Conservation (phyloP, 2,329 filamentous ascomycete species). For the Colletotrichum chrysophilum region DNA sequence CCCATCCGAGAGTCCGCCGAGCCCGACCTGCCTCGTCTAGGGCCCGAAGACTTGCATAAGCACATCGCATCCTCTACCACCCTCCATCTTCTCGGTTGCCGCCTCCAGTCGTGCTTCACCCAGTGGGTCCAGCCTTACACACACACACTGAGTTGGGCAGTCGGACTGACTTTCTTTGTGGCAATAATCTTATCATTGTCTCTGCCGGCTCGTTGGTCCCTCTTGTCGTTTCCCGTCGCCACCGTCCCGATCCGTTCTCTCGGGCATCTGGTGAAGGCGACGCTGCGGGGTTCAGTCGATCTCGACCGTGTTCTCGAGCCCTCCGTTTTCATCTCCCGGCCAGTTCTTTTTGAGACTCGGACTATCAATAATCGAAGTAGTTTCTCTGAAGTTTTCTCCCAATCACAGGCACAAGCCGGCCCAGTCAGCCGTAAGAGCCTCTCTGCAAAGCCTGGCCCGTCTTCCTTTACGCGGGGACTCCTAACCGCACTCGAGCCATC, state of each 20-base stretch:
- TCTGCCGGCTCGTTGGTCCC: background rate
- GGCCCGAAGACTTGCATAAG: conserved; percentile 8
- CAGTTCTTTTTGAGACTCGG: background rate
- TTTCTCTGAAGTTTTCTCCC: too few species aligned
- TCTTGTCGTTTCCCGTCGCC: background rate
- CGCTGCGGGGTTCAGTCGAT: background rate
- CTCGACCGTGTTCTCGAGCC: background rate
- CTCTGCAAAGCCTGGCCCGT: too few species aligned
- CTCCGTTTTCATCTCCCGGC: background rate
- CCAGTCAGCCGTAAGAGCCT: too few species aligned
- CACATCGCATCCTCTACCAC: background rate
- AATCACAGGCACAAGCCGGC: too few species aligned
- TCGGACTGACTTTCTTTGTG: background rate
- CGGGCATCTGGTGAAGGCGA: background rate
- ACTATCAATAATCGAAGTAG: background rate
- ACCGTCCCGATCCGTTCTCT: background rate
- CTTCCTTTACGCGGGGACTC: too few species aligned
- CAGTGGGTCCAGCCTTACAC: background rate
- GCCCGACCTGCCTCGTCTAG: background rate
- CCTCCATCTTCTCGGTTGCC: background rate
- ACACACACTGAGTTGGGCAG: background rate
- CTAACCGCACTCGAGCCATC: too few species aligned
- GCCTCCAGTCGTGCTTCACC: background rate
- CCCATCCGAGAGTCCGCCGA: background rate
- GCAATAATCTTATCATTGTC: conserved; percentile 3